These are phyloP conservation scores for Phytophthora tubulina DNA, from an alignment of 352 stramenopile species.

Conservation along the genomic window DNA sequence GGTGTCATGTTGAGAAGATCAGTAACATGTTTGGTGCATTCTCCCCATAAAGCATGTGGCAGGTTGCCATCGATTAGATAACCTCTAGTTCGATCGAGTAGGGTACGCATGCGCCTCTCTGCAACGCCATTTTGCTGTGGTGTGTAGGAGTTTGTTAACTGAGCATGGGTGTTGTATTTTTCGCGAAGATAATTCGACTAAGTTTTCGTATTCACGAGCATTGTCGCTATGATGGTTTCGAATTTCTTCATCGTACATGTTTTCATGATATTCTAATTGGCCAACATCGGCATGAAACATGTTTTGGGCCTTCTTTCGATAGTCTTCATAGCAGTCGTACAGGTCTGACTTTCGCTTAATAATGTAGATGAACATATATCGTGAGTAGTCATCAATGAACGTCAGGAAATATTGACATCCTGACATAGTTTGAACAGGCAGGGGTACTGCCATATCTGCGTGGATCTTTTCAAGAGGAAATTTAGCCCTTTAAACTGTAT, in stretches of 20 bases:
- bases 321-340: not conserved
- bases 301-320: not conserved
- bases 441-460: too few relatives aligned
- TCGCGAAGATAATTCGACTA: too few relatives aligned
- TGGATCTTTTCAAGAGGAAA: too few relatives aligned
- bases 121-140: not conserved
- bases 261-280: too few relatives aligned
- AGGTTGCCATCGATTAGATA: not conserved
- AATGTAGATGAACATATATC: not conserved
- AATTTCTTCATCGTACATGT: too few relatives aligned
- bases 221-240: too few relatives aligned
- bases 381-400: not conserved
- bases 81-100: not conserved
- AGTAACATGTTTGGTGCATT: not conserved
- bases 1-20: conserved; percentile 7
- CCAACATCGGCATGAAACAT: not conserved
- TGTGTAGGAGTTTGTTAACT: not conserved
- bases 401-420: too few relatives aligned
- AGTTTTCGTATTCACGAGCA: too few relatives aligned
- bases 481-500: too few relatives aligned
- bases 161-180: too few relatives aligned
- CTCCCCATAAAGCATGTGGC: not conserved
- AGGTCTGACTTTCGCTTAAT: not conserved
- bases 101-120: too few relatives aligned
- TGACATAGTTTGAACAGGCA: too few relatives aligned